Percentiles rank a stretch among this genome's conserved stretches.
Conservation (phyloP, 345 rosid genomes). For the Durio zibethinus region DNA sequence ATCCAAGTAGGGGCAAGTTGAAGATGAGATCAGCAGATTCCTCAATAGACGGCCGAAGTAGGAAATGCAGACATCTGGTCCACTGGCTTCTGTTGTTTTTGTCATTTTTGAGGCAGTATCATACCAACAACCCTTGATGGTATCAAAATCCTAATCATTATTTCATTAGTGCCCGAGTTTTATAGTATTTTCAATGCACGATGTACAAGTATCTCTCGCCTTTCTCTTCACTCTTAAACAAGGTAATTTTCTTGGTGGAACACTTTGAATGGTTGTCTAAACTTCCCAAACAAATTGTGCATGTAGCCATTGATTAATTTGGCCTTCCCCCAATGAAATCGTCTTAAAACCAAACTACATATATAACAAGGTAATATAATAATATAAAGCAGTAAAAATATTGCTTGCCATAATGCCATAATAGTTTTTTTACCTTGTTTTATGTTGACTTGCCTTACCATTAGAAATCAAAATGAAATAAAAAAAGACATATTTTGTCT, state of each 20-base stretch:
- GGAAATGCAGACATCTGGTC: conserved; percentile 4
- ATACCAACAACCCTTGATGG: conserved; percentile 20
- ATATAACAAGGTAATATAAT: not conserved
- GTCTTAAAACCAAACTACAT: not conserved
- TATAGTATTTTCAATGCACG: not conserved
- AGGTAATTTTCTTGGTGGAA: not conserved
- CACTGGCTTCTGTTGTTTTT: conserved; percentile 12
- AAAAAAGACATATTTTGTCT: conserved; percentile 23
- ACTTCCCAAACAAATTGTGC: not conserved
- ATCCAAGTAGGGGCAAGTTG: conserved; percentile 4
- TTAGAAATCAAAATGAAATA: not conserved
- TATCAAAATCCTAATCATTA: conserved; percentile 38
- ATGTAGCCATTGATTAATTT: not conserved
- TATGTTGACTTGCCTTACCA: not conserved
- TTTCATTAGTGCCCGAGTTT: conserved; percentile 13
- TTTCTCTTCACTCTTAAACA: not conserved
- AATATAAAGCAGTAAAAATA: conserved; percentile 7
- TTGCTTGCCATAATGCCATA: conserved; percentile 14
- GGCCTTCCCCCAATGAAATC: too few species aligned
- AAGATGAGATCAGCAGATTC: conserved; percentile 31
- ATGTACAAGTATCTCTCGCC: not conserved
- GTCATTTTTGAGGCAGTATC: conserved; percentile 40
- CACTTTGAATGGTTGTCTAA: not conserved
- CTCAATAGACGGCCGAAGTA: conserved; percentile 25
- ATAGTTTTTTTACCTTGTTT: not conserved